Evolutionary conservation across 129 eudicot genomes (phyloP).

Genomic region (Pittosporum tobira): DNA sequence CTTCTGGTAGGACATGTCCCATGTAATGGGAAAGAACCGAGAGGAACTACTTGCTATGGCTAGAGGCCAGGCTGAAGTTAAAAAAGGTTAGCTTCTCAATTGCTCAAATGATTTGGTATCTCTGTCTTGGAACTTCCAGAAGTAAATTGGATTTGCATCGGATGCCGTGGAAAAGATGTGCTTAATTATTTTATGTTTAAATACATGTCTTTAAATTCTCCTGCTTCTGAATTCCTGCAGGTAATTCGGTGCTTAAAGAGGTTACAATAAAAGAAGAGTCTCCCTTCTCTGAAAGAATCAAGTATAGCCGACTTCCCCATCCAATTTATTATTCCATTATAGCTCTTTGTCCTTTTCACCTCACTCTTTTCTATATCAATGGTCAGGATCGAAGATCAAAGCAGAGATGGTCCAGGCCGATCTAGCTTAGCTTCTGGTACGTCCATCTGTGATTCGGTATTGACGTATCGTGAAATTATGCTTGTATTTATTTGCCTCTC

Average conservation of each 20-base stretch:
- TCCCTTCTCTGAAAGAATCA: constrained; percentile 46
- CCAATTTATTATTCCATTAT: constrained; percentile 3
- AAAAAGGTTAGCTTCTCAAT: no score
- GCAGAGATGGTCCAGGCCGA: constrained; percentile 43
- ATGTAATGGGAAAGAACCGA: no score
- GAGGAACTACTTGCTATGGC: no score
- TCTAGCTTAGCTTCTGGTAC: constrained; percentile 47
- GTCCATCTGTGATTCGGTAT: neutral
- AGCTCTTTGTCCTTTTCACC: constrained; percentile 3
- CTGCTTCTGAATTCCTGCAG: constrained; percentile 25
- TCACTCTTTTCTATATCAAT: constrained; percentile 15
- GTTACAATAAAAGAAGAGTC: constrained; percentile 53
- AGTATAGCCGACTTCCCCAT: constrained; percentile 28
- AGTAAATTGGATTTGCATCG: no score
- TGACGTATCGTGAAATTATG: no score
- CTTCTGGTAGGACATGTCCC: no score
- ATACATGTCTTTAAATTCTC: constrained; percentile 4
- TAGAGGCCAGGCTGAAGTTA: no score
- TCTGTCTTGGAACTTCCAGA: no score
- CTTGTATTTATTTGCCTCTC: no score
- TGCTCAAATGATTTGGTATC: no score
- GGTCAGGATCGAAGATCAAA: constrained; percentile 61
- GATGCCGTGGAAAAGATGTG: no score
- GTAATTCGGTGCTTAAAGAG: constrained; percentile 39
- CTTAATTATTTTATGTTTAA: no score